Conservation (phyloP, 1,284 basidiomycete genomes). For the Fomitiporia mediterranea region DNA sequence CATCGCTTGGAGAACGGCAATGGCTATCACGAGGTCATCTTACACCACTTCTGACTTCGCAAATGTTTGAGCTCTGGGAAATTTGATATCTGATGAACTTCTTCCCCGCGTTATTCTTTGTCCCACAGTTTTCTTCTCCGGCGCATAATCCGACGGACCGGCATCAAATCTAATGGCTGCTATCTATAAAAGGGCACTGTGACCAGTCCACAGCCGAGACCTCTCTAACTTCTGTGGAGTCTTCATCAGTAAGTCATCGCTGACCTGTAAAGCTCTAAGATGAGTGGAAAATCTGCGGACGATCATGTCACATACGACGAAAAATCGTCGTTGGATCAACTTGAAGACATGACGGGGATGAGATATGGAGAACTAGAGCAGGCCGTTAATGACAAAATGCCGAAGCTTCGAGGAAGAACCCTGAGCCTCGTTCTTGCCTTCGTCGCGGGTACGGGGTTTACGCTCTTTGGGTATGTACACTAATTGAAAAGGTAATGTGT, state of each 20-base stretch:
- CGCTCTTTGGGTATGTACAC: slow-evolving; percentile 47
- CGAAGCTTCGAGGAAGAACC: slow-evolving; percentile 36
- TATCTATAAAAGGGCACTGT: background rate
- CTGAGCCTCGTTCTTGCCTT: slow-evolving; percentile 45
- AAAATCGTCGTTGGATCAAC: slow-evolving; percentile 1
- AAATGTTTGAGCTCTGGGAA: background rate
- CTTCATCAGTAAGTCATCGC: too few species aligned
- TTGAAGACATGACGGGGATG: slow-evolving; percentile 15
- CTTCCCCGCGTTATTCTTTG: background rate
- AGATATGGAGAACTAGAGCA: background rate
- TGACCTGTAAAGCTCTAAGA: too few species aligned
- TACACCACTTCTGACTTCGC: background rate
- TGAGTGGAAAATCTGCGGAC: background rate
- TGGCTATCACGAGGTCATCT: background rate
- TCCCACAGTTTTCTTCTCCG: background rate
- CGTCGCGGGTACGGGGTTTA: slow-evolving; percentile 52
- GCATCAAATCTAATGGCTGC: background rate
- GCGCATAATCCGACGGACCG: background rate
- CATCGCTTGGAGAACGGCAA: background rate
- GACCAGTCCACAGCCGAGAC: background rate
- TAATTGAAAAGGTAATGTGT: background rate
- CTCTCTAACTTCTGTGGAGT: background rate
- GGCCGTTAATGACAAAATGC: slow-evolving; percentile 23
- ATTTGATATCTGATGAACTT: background rate
- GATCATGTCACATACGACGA: background rate